These are phyloP conservation scores for Hypomontagnella monticulosa DNA, from an alignment of 495 filamentous ascomycete species.

Conservation along the genomic window DNA sequence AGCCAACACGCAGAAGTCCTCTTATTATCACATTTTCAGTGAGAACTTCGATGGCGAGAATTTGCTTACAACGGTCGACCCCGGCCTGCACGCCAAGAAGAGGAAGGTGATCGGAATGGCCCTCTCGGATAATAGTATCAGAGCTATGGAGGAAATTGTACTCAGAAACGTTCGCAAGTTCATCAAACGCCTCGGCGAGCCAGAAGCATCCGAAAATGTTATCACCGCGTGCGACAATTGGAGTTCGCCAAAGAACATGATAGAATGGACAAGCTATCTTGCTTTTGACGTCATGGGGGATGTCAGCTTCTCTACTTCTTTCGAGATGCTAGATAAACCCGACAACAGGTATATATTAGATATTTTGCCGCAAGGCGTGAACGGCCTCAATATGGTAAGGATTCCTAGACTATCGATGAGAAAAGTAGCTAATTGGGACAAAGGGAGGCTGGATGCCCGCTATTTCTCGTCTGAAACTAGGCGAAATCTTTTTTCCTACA, in stretches of 20 bases:
- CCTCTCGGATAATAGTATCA: constrained; percentile 42
- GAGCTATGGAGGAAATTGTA: constrained; percentile 31
- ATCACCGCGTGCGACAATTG: constrained; percentile 25
- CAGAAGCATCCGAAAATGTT: neutral
- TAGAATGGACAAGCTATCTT: constrained; percentile 34
- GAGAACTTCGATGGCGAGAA: constrained; percentile 19
- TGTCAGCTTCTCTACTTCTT: constrained; percentile 63
- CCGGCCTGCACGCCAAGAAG: constrained; percentile 41
- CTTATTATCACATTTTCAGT: constrained; percentile 39
- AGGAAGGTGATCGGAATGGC: constrained; percentile 40
- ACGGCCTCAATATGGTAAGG: constrained; percentile 40
- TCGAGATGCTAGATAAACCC: constrained; percentile 41
- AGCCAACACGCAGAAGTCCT: constrained; percentile 41
- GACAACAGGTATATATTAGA: constrained; percentile 41
- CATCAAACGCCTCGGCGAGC: constrained; percentile 35
- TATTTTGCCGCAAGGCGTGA: constrained; percentile 43
- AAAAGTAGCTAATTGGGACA: no score
- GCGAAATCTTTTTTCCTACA: no score
- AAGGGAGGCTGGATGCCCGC: no score
- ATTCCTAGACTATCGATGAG: constrained; percentile 29
- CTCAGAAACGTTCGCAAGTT: constrained; percentile 47
- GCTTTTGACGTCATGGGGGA: constrained; percentile 55
- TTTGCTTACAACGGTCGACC: constrained; percentile 36
- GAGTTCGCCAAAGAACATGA: constrained; percentile 38
- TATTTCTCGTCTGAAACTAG: no score